These are phyloP conservation scores for Endocarpon pusillum DNA, from an alignment of 495 filamentous ascomycete species.

Conservation along the genomic window DNA sequence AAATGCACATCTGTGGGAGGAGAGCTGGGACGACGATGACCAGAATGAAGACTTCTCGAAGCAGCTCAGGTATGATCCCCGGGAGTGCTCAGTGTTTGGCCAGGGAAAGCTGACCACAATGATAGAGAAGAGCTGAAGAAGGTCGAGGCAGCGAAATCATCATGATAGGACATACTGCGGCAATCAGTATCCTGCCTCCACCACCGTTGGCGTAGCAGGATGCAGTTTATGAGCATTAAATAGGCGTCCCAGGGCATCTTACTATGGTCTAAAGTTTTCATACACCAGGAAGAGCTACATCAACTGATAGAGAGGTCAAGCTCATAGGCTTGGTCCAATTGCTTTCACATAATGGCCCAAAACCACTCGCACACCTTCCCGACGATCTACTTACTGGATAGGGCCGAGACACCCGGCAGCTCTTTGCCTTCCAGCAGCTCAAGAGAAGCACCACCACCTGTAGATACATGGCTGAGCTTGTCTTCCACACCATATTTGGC, in stretches of 20 bases:
- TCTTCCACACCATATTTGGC: constrained; percentile 92
- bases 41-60: constrained; percentile 89
- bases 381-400: constrained; percentile 63
- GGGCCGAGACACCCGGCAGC: constrained; percentile 78
- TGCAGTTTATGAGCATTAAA: background rate
- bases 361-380: constrained; percentile 12
- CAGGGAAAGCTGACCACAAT: constrained; percentile 1
- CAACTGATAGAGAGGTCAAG: background rate
- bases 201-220: too few relatives aligned
- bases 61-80: constrained; percentile 66
- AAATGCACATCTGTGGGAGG: constrained; percentile 87
- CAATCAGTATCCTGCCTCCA: too few relatives aligned
- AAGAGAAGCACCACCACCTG: constrained; percentile 85
- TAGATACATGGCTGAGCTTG: constrained; percentile 95
- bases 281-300: constrained; percentile 4
- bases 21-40: constrained; percentile 99
- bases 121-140: constrained; percentile 89
- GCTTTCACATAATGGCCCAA: constrained; percentile 7
- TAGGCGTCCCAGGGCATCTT: background rate
- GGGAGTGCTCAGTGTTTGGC: background rate
- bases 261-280: background rate
- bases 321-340: background rate
- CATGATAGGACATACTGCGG: too few relatives aligned
- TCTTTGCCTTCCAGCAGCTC: constrained; percentile 97
- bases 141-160: constrained; percentile 53